A percentile compares a stretch with the other conserved stretches of the same genome.
Evolutionary conservation across 2,329 filamentous ascomycete genomes (phyloP).

Genomic region (Pyricularia sp.): DNA sequence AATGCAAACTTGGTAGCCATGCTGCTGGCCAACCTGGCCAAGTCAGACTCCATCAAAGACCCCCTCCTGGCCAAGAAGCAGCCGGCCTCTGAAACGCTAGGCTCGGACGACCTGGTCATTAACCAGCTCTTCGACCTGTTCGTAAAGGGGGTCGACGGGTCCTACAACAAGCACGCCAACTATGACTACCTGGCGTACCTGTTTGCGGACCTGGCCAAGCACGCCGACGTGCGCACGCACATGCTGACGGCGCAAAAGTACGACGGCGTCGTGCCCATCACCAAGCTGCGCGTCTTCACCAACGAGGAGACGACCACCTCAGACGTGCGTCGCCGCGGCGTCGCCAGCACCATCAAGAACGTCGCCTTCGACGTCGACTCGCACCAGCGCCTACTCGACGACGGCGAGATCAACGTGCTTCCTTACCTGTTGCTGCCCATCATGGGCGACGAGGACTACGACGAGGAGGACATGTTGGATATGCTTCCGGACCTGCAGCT

Average conservation of each 20-base stretch:
- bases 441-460: conserved; percentile 79
- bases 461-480: conserved; percentile 72
- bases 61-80: conserved; percentile 58
- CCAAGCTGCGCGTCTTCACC: conserved; percentile 90
- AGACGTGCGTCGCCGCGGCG: conserved; percentile 76
- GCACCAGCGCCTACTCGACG: conserved; percentile 61
- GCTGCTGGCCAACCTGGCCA: conserved; percentile 86
- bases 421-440: conserved; percentile 86
- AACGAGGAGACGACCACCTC: conserved; percentile 58
- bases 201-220: conserved; percentile 86
- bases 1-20: conserved; percentile 82
- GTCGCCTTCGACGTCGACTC: conserved; percentile 71
- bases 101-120: conserved; percentile 63
- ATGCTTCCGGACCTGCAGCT: conserved; percentile 91
- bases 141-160: conserved; percentile 77
- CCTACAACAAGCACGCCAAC: conserved; percentile 75
- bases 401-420: conserved; percentile 68
- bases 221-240: conserved; percentile 64
- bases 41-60: conserved; percentile 63
- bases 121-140: conserved; percentile 95
- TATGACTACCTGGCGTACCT: conserved; percentile 92
- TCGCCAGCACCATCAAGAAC: conserved; percentile 95
- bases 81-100: conserved; percentile 57
- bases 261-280: conserved; percentile 77
- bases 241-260: conserved; percentile 67